Percentiles rank a stretch among this genome's conserved stretches.
Conservation (phyloP, 495 filamentous ascomycete genomes). For the Penicillium samsonianum region DNA sequence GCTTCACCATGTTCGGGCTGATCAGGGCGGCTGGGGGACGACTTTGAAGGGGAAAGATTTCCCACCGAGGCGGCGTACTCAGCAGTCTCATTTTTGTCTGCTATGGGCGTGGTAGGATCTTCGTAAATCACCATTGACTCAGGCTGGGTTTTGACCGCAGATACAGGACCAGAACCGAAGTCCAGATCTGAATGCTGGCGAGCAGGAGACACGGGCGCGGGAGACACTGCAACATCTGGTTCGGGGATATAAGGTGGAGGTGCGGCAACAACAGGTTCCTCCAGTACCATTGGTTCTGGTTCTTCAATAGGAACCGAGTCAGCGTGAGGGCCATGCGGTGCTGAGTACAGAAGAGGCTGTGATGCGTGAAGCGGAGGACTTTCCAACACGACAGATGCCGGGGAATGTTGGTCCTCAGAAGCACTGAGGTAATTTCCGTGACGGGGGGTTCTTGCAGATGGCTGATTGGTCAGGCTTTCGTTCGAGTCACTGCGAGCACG, state of each 20-base stretch:
- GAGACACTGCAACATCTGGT: conserved; percentile 5
- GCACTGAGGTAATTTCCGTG: conserved; percentile 50
- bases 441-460: conserved; percentile 24
- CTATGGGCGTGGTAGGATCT: conserved; percentile 38
- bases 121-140: conserved; percentile 45
- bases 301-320: conserved; percentile 17
- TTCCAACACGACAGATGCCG: conserved; percentile 27
- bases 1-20: conserved; percentile 3
- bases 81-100: conserved; percentile 10
- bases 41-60: conserved; percentile 15
- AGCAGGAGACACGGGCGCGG: not conserved
- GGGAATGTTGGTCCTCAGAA: conserved; percentile 61
- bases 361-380: conserved; percentile 29
- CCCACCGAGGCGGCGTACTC: conserved; percentile 12
- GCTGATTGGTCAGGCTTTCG: conserved; percentile 26
- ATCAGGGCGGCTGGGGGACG: not conserved
- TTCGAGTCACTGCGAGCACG: conserved; percentile 33
- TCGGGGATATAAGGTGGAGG: conserved; percentile 10
- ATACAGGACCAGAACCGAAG: conserved; percentile 11
- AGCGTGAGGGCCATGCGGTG: conserved; percentile 4
- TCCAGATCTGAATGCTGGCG: not conserved
- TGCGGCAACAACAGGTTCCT: conserved; percentile 11
- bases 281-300: conserved; percentile 17
- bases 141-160: conserved; percentile 15
- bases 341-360: conserved; percentile 12